A percentile compares a stretch with the other conserved stretches of the same genome.
Conservation (phyloP, 768 basidiomycete species). For the Pisolithus microcarpus region DNA sequence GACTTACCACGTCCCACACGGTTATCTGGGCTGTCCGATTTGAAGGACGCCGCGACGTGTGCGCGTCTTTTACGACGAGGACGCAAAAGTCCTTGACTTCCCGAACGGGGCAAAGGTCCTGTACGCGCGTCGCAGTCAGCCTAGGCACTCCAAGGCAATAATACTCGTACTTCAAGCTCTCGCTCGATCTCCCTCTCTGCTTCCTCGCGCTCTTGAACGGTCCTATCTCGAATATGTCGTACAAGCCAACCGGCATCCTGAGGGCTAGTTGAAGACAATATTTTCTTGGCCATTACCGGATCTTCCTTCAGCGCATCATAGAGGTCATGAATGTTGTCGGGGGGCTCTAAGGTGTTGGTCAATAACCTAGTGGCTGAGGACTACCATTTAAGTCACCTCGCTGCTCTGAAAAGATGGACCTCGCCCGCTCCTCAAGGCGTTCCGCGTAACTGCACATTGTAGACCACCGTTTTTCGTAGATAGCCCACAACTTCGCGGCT, state of each 20-base stretch:
- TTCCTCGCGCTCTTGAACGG: slow-evolving; percentile 42
- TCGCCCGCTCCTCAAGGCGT: slow-evolving; percentile 54
- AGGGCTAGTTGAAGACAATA: slow-evolving; percentile 35
- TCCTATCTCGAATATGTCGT: slow-evolving; percentile 40
- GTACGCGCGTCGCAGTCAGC: slow-evolving; percentile 4
- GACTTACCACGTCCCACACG: slow-evolving; percentile 67
- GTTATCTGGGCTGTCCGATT: slow-evolving; percentile 69
- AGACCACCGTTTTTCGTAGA: slow-evolving; percentile 49
- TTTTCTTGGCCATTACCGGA: slow-evolving; percentile 34
- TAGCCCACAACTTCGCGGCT: slow-evolving; percentile 48
- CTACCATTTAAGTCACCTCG: slow-evolving; percentile 30
- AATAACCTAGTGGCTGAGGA: not conserved
- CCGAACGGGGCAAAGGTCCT: slow-evolving; percentile 64
- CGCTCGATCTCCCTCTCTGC: slow-evolving; percentile 56
- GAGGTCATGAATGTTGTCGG: slow-evolving; percentile 46
- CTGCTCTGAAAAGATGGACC: slow-evolving; percentile 34
- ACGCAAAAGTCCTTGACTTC: slow-evolving; percentile 73
- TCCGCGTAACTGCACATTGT: slow-evolving; percentile 55
- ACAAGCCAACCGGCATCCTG: slow-evolving; percentile 61
- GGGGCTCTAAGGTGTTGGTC: slow-evolving; percentile 12
- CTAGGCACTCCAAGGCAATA: not conserved
- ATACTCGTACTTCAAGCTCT: slow-evolving; percentile 59
- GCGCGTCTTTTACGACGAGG: slow-evolving; percentile 57
- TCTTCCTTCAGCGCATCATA: slow-evolving; percentile 60
- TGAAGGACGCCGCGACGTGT: slow-evolving; percentile 42